These are phyloP conservation scores for Cantharellus anzutake DNA, from an alignment of 768 basidiomycete genomes.

Conservation along the genomic window DNA sequence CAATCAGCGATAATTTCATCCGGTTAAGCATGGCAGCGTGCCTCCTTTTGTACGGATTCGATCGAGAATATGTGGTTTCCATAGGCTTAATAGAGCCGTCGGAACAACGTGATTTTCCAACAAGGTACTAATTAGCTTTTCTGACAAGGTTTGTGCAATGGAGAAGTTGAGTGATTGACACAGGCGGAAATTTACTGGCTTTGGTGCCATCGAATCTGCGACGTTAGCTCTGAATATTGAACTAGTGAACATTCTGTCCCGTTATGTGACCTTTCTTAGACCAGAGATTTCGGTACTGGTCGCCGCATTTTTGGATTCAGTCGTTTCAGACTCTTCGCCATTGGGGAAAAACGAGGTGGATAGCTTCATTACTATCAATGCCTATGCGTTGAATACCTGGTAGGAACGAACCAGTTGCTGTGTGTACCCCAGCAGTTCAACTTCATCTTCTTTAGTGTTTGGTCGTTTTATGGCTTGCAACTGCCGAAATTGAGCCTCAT, in stretches of 20 bases:
- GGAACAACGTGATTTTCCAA: conserved; percentile 33
- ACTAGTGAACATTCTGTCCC: conserved; percentile 34
- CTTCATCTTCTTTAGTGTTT: conserved; percentile 27
- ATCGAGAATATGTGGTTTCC: conserved; percentile 27
- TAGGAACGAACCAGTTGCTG: conserved; percentile 15
- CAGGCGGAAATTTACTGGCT: background rate
- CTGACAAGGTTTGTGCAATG: background rate
- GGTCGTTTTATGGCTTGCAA: conserved; percentile 51
- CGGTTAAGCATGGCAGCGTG: conserved; percentile 41
- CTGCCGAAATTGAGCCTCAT: conserved; percentile 31
- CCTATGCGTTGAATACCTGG: conserved; percentile 38
- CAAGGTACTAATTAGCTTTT: conserved; percentile 31
- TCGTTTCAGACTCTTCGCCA: conserved; percentile 38
- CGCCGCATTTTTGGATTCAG: conserved; percentile 42
- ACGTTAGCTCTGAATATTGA: conserved; percentile 26
- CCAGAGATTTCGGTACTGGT: conserved; percentile 33
- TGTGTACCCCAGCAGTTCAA: background rate
- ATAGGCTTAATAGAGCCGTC: conserved; percentile 28
- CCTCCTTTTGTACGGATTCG: conserved; percentile 48
- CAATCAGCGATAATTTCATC: conserved; percentile 28
- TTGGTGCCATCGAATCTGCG: background rate
- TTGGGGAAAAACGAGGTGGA: conserved; percentile 51
- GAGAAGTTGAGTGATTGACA: background rate
- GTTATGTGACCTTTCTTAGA: conserved; percentile 29
- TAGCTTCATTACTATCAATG: conserved; percentile 52